phyloP scores from a whole-genome alignment of 176 grass and related monocot species.

The Puya raimondii region DNA sequence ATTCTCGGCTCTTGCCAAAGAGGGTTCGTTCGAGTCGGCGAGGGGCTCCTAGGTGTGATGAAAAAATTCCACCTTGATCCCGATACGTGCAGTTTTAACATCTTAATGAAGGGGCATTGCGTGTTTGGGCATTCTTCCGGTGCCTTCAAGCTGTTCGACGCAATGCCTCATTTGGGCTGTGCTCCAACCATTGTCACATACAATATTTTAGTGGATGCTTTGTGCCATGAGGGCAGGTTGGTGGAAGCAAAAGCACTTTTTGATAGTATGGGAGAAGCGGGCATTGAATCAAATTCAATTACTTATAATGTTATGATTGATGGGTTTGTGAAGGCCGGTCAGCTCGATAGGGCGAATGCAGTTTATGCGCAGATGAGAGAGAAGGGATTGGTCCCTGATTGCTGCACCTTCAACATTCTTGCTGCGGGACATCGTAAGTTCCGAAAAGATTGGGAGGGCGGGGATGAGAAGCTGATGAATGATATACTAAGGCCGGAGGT shows the following conservation, averaged over 20 bases:
- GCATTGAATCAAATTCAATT: slow-evolving; percentile 51
- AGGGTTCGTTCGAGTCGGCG: slow-evolving; percentile 29
- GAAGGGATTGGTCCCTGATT: slow-evolving; percentile 60
- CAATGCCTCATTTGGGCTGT: slow-evolving; percentile 35
- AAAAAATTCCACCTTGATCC: slow-evolving; percentile 36
- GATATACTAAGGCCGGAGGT: slow-evolving; percentile 34
- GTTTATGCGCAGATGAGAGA: slow-evolving; percentile 56
- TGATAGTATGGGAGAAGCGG: slow-evolving; percentile 40
- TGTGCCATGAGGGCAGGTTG: slow-evolving; percentile 58
- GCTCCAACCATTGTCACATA: slow-evolving; percentile 47
- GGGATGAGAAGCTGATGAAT: slow-evolving; percentile 17
- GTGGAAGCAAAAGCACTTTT: slow-evolving; percentile 55
- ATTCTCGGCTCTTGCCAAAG: slow-evolving; percentile 67
- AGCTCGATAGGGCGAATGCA: slow-evolving; percentile 41
- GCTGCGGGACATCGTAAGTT: slow-evolving; percentile 56
- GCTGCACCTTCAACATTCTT: slow-evolving; percentile 85
- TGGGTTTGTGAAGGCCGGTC: slow-evolving; percentile 70
- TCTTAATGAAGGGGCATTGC: slow-evolving; percentile 72
- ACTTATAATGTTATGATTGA: slow-evolving; percentile 84
- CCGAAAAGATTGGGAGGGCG: slow-evolving; percentile 16
- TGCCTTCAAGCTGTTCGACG: slow-evolving; percentile 65
- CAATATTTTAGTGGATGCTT: slow-evolving; percentile 59
- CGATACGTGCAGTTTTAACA: slow-evolving; percentile 62
- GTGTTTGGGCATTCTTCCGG: slow-evolving; percentile 32
- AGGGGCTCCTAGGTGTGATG: slow-evolving; percentile 52